Percentiles rank a stretch among this genome's conserved stretches.
Conservation (phyloP, 371 early-diverging fungal species). For the Blakeslea trispora region DNA sequence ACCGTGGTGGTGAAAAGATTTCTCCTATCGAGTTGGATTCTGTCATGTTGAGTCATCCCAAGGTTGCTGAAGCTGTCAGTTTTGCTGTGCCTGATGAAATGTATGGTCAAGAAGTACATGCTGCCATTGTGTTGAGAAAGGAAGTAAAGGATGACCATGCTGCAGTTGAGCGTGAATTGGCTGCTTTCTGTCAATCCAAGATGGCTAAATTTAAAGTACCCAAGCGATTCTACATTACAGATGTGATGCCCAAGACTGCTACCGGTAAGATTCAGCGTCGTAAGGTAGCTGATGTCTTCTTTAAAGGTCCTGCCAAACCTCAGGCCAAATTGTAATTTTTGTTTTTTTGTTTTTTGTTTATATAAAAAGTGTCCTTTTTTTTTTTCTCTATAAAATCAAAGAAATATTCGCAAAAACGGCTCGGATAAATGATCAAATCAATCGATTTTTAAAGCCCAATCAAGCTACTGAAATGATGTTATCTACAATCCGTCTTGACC, state of each 20-base stretch:
- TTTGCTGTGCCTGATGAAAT: conserved; percentile 77
- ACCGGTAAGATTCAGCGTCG: conserved; percentile 75
- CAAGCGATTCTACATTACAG: conserved; percentile 71
- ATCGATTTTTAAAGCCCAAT: no score
- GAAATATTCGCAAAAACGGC: no score
- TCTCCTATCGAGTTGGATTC: conserved; percentile 82
- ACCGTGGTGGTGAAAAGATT: conserved; percentile 84
- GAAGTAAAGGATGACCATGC: conserved; percentile 28
- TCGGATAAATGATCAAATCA: no score
- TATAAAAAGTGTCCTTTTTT: background rate
- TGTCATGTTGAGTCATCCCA: conserved; percentile 70
- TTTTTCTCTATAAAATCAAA: background rate
- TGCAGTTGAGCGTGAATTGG: conserved; percentile 47
- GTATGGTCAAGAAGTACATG: conserved; percentile 84
- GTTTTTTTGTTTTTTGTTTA: background rate
- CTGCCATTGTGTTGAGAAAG: conserved; percentile 64
- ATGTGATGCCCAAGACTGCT: conserved; percentile 73
- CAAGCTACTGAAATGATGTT: no score
- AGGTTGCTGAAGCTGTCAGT: conserved; percentile 76
- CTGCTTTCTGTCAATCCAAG: conserved; percentile 47
- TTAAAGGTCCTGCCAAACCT: conserved; percentile 32
- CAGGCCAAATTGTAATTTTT: conserved; percentile 47
- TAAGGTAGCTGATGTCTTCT: conserved; percentile 53
- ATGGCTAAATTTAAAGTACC: conserved; percentile 85
- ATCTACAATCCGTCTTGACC: no score